Conservation (phyloP, 1,284 basidiomycete genomes). For the Tilletiopsis washingtonensis region DNA sequence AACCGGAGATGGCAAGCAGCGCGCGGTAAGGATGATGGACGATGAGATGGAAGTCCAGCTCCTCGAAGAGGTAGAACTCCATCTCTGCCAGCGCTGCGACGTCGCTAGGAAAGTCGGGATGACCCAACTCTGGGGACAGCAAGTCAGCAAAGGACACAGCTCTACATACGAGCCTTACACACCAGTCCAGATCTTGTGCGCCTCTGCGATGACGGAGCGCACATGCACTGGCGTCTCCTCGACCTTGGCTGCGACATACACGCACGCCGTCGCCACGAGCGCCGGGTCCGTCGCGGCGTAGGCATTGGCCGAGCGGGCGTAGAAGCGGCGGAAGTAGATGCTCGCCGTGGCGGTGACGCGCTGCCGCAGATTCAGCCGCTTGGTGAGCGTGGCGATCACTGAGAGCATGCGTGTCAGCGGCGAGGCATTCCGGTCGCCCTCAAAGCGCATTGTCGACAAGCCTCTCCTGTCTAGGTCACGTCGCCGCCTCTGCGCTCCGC, state of each 20-base stretch:
- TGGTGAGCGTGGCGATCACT: constrained; percentile 74
- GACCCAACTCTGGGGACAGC: too few species aligned
- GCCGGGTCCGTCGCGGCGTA: constrained; percentile 92
- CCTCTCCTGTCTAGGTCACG: not conserved
- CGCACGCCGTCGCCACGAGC: constrained; percentile 82
- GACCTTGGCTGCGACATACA: constrained; percentile 91
- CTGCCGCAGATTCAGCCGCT: constrained; percentile 73
- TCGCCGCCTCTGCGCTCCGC: too few species aligned
- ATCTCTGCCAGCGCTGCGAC: constrained; percentile 6
- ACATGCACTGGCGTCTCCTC: constrained; percentile 93
- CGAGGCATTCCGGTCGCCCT: not conserved
- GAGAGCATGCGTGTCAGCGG: not conserved
- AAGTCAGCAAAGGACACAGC: too few species aligned
- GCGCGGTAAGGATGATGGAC: constrained; percentile 92
- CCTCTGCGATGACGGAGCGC: constrained; percentile 80
- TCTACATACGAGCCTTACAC: too few species aligned
- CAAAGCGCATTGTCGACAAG: not conserved
- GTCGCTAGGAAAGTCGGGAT: not conserved
- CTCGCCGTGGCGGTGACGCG: constrained; percentile 85
- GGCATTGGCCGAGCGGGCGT: constrained; percentile 49
- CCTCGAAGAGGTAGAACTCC: constrained; percentile 93
- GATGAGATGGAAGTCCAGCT: constrained; percentile 87
- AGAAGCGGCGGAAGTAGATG: constrained; percentile 89
- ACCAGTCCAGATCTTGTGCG: constrained; percentile 65
- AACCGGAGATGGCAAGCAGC: constrained; percentile 67